Percentiles rank a stretch among this genome's conserved stretches.
These are phyloP conservation scores for Hypomyces rosellus DNA, from an alignment of 2,329 filamentous ascomycete genomes.

Conservation along the genomic window DNA sequence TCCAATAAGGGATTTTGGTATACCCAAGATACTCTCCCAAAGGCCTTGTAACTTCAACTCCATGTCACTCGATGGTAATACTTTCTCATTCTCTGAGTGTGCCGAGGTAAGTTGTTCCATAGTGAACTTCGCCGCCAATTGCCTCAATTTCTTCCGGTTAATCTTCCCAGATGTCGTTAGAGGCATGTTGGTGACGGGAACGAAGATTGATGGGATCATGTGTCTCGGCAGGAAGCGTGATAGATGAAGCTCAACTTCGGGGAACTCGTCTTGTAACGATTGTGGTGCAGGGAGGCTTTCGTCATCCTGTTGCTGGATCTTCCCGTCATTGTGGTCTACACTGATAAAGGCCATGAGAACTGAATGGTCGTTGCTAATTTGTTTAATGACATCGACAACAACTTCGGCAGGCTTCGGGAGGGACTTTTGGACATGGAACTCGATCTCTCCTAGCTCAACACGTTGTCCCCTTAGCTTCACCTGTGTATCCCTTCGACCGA, in stretches of 20 bases:
- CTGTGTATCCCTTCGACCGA: constrained; percentile 48
- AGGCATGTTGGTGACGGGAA: constrained; percentile 12
- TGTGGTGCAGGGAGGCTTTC: too few relatives aligned
- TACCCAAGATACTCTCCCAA: neutral
- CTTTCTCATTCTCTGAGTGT: too few relatives aligned
- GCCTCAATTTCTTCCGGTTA: constrained; percentile 8
- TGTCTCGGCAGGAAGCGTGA: constrained; percentile 7
- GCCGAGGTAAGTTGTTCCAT: neutral
- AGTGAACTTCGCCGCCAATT: neutral
- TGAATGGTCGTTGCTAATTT: too few relatives aligned
- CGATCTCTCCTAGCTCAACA: constrained; percentile 35
- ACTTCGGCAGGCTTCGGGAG: too few relatives aligned
- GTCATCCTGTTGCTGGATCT: too few relatives aligned
- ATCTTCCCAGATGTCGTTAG: constrained; percentile 12
- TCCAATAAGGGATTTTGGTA: neutral
- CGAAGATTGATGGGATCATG: constrained; percentile 16
- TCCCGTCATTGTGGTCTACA: too few relatives aligned
- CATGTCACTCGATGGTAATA: neutral
- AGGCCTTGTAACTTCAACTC: neutral
- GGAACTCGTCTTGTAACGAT: neutral
- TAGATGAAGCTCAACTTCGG: neutral
- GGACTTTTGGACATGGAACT: constrained; percentile 1
- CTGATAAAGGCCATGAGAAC: too few relatives aligned
- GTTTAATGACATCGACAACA: too few relatives aligned
- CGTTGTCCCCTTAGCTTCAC: constrained; percentile 51